Evolutionary conservation across 2,329 filamentous ascomycete species (phyloP).

Genomic region (Talaromyces rugulosus): DNA sequence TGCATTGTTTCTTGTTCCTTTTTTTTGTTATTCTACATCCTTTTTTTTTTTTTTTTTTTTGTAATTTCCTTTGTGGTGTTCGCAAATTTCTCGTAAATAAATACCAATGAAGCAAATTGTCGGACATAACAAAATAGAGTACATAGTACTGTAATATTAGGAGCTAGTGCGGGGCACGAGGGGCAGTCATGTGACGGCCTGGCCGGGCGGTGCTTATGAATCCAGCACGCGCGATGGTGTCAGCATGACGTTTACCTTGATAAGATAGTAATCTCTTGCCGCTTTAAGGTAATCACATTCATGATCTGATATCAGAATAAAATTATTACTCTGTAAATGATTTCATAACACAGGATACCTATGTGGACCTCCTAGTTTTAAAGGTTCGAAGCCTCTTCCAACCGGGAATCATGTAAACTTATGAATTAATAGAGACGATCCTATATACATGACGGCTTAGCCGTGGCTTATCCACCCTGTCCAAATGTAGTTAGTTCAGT

Average conservation of each 20-base stretch:
- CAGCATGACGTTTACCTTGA: constrained; percentile 1
- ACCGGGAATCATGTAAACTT: constrained; percentile 2
- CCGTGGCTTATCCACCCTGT: too few species aligned
- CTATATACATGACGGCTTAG: too few species aligned
- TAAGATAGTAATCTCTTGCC: too few species aligned
- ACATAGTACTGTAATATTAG: neutral
- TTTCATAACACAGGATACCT: constrained; percentile 4
- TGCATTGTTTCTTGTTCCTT: neutral
- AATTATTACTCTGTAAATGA: too few species aligned
- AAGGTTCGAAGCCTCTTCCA: constrained; percentile 5
- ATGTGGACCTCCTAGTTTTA: neutral
- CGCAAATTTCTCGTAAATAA: neutral
- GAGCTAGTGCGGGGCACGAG: neutral
- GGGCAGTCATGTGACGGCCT: neutral
- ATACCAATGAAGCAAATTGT: neutral
- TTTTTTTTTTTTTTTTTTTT: neutral
- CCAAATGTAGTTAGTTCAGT: too few species aligned
- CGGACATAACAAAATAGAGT: neutral
- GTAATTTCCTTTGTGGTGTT: neutral
- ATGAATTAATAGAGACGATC: too few species aligned
- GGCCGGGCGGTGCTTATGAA: constrained; percentile 4
- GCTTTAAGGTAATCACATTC: too few species aligned
- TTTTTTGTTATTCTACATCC: neutral
- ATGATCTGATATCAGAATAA: neutral
- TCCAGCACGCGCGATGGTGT: neutral